Evolutionary conservation across 306 rosid genomes (phyloP), one percentile per base, ranked within the genome.

Genomic region (Begonia masoniana): DNA sequence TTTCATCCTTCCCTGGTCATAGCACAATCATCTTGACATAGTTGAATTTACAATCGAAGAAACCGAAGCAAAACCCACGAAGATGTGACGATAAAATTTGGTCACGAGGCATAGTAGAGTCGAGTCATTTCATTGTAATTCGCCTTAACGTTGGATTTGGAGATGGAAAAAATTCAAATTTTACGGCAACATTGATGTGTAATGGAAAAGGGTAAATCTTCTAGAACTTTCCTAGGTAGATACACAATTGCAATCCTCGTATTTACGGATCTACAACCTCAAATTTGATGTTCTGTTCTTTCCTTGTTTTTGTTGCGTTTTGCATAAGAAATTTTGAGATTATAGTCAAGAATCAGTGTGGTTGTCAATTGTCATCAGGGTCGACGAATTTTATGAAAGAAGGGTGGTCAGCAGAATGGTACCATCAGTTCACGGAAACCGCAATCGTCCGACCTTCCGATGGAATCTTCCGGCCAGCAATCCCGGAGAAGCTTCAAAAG

Each of bases 401-500:
- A 26, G 26, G 15, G 4, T 15, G 15, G 4, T 15, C 50, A 62
- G 68, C 71, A 76, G 56, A 81, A 75, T 4, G 75, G 86, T 19
- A 65, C 71, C 43, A 78, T 82, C 52, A 87, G 62, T 55, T 89
- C 85, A 43, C 94, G 78, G 78, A 87, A 80, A 63, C 66, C 85
- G 63, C 68, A 91, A 59, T 82, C 97, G 50, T 91, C 91, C 5
- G 94, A 91, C 63, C 83, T 82, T 53, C 81, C 88, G 21, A 83
- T 50, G 15, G 94, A 83, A 61, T 82, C 78, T 51, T 76, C 80
- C 10, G 97, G 97, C 97, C 97, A 91, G 76, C 94, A 91, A 77
- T 91, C 96, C 80, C 94, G 80, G 66, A 91, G 94, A 66, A 83
- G 94, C 85, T 91, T 91, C 58, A 91, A 75, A 77, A 91, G 54